These are phyloP conservation scores for Hysterangium stoloniferum DNA, from an alignment of 768 basidiomycete species.

Conservation along the genomic window DNA sequence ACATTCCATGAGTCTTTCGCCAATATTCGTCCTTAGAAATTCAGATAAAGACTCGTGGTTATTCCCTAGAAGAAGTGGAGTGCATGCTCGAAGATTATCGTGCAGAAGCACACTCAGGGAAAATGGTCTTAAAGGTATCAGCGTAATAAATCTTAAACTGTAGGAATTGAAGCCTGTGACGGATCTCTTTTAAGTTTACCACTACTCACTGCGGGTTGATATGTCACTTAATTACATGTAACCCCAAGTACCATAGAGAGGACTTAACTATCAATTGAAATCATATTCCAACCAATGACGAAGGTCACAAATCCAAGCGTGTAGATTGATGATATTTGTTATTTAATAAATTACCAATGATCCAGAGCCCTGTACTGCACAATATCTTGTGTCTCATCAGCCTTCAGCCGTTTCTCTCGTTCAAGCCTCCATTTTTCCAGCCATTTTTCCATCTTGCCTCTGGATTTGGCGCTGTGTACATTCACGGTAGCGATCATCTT, in stretches of 20 bases:
- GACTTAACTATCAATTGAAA: no score
- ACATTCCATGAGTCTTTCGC: background rate
- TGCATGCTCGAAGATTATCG: constrained; percentile 4
- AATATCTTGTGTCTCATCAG: constrained; percentile 15
- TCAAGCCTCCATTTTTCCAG: constrained; percentile 84
- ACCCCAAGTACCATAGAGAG: no score
- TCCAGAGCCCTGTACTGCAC: constrained; percentile 33
- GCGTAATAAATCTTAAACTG: no score
- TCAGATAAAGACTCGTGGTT: background rate
- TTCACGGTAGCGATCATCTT: constrained; percentile 97
- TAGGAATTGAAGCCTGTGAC: no score
- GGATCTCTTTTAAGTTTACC: no score
- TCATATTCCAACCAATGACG: no score
- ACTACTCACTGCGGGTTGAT: no score
- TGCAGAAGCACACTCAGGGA: background rate
- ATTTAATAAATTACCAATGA: constrained; percentile 43
- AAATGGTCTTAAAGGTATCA: background rate
- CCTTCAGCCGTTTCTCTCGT: constrained; percentile 46
- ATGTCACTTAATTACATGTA: no score
- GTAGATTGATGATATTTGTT: no score
- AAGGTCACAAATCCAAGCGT: no score
- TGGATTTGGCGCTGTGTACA: constrained; percentile 60
- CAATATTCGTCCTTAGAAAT: background rate
- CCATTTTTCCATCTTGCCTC: constrained; percentile 87
- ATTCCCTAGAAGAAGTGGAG: constrained; percentile 7